Base-by-base conservation (phyloP, 495 filamentous ascomycete genomes). In the Penicillium arizonense region DNA sequence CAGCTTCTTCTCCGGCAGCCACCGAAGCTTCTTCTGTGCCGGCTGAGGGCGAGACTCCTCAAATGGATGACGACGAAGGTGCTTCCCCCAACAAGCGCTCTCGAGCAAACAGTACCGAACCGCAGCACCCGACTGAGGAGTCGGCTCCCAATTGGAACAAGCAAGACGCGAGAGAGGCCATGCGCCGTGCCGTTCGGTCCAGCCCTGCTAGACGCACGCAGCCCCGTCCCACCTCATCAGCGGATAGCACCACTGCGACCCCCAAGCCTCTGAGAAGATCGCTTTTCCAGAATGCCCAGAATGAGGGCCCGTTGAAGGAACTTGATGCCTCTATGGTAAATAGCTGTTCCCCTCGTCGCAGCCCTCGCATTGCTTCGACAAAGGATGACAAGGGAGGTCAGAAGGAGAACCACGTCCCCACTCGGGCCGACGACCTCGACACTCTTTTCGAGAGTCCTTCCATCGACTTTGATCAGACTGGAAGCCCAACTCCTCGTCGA, bases 191-290 rank as follows among this genome's bases (percentile, higher is more conserved):
- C 44, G 84, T 89, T 28, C 83, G 87, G 57, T 90, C 88, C 12
- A 90, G 87, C 51, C 88, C 87, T 12, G 80, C 77, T n/a, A 76
- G 80, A 53, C 81, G 83, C 53, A 67, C 72, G 37, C 87, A 89
- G 48, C 83, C 79, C 34, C 82, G 82, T 47, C 72, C 82, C 57
- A 83, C 82, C 58, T 84, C 91, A 42, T 84, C 88, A 37, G 80
- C 89, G 55, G 62, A 65, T 54, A 63, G 62, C 48, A 64, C 60
- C 52, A 62, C 55, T 45, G 73, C 92, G 16, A 87, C 85, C 35
- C 77, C 78, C 23, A 79, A 77, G 57, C 80, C 79, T 39, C 89
- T 87, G 21, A 81, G 89, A 63, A 82, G 93, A 62, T 70, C 91
- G 32, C 77, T 97, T 40, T 97, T 97, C 71, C 86, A 88, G 46